Conservation (phyloP, 805 yeast genomes). For the Pichia californica region DNA sequence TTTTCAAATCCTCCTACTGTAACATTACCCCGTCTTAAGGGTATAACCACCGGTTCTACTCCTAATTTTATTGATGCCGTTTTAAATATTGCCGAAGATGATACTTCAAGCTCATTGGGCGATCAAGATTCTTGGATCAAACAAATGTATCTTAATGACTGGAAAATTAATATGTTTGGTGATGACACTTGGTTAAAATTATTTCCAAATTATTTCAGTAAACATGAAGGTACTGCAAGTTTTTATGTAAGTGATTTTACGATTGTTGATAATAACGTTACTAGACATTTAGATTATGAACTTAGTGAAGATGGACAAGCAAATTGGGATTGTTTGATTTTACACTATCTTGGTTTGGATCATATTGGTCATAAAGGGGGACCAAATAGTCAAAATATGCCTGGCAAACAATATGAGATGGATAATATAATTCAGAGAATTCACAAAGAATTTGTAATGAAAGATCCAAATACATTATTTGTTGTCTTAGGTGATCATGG, state of each 20-base stretch:
- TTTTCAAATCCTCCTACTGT: conserved; percentile 95
- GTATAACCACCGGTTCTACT: conserved; percentile 89
- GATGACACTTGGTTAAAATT: conserved; percentile 97
- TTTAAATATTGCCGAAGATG: conserved; percentile 87
- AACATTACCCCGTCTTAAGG: conserved; percentile 88
- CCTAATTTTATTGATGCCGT: conserved; percentile 94
- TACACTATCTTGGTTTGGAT: conserved; percentile 91
- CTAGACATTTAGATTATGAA: conserved; percentile 70
- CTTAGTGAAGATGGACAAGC: conserved; percentile 32
- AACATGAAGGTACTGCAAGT: conserved; percentile 81
- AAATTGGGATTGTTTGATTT: conserved; percentile 77
- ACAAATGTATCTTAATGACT: conserved; percentile 45
- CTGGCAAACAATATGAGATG: conserved; percentile 79
- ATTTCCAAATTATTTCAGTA: conserved; percentile 64
- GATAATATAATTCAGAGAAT: conserved; percentile 55
- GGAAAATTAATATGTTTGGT: conserved; percentile 76
- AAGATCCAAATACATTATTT: conserved; percentile 47
- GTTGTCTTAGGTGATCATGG: conserved; percentile 92
- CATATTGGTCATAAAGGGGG: conserved; percentile 99
- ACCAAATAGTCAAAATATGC: conserved; percentile 74
- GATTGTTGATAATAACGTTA: conserved; percentile 89
- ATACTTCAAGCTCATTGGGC: conserved; percentile 56
- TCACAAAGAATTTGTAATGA: conserved; percentile 29
- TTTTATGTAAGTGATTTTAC: conserved; percentile 94
- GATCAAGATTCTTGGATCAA: conserved; percentile 83